These are phyloP conservation scores for Leptographium lundbergii DNA, from an alignment of 2,329 filamentous ascomycete species.

Conservation along the genomic window DNA sequence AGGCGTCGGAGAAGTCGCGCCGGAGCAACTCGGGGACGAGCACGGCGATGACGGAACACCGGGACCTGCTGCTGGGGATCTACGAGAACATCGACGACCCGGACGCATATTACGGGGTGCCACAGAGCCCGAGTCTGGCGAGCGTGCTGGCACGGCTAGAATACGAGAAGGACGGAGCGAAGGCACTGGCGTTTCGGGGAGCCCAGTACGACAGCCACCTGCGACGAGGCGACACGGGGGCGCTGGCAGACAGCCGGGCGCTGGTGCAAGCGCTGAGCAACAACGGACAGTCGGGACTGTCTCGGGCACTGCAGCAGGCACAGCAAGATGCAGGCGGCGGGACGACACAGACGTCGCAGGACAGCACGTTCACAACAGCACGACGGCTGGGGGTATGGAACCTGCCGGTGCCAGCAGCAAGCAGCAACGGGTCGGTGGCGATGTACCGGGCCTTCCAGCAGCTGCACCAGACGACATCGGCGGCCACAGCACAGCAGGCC, in stretches of 20 bases:
- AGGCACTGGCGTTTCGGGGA: constrained; percentile 80
- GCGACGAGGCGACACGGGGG: constrained; percentile 41
- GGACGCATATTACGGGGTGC: constrained; percentile 87
- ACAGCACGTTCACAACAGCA: constrained; percentile 67
- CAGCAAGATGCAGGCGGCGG: constrained; percentile 32
- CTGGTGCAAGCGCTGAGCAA: constrained; percentile 66
- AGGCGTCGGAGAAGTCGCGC: constrained; percentile 18
- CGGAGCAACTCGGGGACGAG: neutral
- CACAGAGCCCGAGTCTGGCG: constrained; percentile 61
- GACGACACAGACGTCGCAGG: constrained; percentile 44
- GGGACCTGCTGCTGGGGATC: constrained; percentile 54
- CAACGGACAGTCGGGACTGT: constrained; percentile 75
- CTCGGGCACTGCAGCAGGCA: constrained; percentile 62
- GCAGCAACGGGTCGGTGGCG: constrained; percentile 49
- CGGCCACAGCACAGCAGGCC: constrained; percentile 37
- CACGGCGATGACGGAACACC: neutral
- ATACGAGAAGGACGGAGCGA: constrained; percentile 77
- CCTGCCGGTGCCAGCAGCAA: constrained; percentile 56
- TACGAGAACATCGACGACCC: constrained; percentile 92
- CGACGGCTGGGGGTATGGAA: constrained; percentile 86
- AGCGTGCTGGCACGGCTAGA: constrained; percentile 74
- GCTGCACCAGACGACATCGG: constrained; percentile 53
- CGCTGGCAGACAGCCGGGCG: constrained; percentile 49
- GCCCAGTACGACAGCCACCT: constrained; percentile 84
- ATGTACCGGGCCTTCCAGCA: constrained; percentile 74